Evolutionary conservation across 1,284 basidiomycete genomes (phyloP), one percentile per base, ranked within the genome.

Genomic region (Phylloporus gajari): DNA sequence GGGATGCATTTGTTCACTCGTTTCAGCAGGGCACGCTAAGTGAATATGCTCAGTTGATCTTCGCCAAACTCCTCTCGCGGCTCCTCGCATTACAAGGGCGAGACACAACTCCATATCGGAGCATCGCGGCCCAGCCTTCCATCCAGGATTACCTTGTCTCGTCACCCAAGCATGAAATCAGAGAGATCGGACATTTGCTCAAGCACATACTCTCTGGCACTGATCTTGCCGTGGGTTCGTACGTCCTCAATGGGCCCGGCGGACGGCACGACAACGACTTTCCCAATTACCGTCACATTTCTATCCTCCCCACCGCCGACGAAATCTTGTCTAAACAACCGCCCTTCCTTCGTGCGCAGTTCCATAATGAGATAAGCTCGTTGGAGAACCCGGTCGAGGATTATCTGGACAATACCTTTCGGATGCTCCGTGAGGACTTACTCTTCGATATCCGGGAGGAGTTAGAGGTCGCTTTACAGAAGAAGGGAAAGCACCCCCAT

Each of bases 1-100:
- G 88, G 88, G 72, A 74, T 25, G 71, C 77, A 9, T 86, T 89
- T 69, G 74, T 78, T 1, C 70, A 79, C 3, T 81, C 85, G 0
- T 88, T 90, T 72, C 72, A 78, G 30, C 71, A 73, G 12, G 82
- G 81, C 2, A 68, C 75, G 19, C 78, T 92, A 70, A 69, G 81
- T 7, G 83, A 82, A 15, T 70, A 79, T 3, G 83, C 80, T 1
- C 83, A 86, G 68, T 69, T 79, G 8, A 77, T 81, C 44, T 90
- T 91, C 73, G 87, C 85, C 5, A 89, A 87, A 87, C 78, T 90
- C 1, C 82, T 91, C 5, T 80, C 86, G 6, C 87, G 88, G 67
- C 84, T 91, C 46, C 76, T 88, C 38, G 80, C 68, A 3, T 51
- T 77, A 32, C 75, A 69, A 46, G 58, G 70, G 46, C 58, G 11